phyloP scores from a whole-genome alignment of 768 basidiomycete species.

The Rhizopogon rudus region DNA sequence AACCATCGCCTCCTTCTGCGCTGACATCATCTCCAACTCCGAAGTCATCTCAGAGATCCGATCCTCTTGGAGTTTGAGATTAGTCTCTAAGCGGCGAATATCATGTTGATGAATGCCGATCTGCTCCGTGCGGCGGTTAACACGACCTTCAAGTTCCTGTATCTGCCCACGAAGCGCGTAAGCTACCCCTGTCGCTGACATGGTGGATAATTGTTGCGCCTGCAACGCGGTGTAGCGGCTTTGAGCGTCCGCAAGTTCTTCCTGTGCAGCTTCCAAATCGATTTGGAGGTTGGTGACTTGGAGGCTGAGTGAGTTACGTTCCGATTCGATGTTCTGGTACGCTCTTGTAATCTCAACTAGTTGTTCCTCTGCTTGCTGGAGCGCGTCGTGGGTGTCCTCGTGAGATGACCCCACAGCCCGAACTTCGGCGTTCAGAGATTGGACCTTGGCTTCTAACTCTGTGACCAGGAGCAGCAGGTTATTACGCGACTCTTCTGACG shows the following conservation, averaged over 20 bases:
- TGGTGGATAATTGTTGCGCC: constrained; percentile 58
- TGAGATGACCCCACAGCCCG: constrained; percentile 28
- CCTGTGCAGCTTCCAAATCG: constrained; percentile 49
- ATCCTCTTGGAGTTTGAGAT: constrained; percentile 70
- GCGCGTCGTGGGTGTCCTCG: constrained; percentile 28
- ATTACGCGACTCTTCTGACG: constrained; percentile 18
- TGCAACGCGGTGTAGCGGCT: constrained; percentile 58
- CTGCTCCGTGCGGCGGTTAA: constrained; percentile 64
- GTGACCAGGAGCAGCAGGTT: constrained; percentile 25
- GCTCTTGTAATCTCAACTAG: constrained; percentile 40
- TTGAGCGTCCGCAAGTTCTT: constrained; percentile 54
- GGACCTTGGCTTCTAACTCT: constrained; percentile 30
- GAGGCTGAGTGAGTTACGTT: constrained; percentile 61
- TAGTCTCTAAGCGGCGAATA: constrained; percentile 70
- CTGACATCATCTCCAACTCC: constrained; percentile 61
- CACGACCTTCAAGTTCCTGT: constrained; percentile 60
- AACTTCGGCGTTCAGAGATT: constrained; percentile 27
- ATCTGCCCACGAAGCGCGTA: constrained; percentile 58
- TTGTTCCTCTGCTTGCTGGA: constrained; percentile 31
- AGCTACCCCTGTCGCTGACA: constrained; percentile 54
- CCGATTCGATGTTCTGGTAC: constrained; percentile 55
- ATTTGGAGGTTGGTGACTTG: constrained; percentile 58
- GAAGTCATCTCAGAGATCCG: constrained; percentile 61
- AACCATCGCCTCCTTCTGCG: constrained; percentile 76
- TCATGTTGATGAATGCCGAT: constrained; percentile 79